Conservation (phyloP, 2,329 filamentous ascomycete species). For the Colletotrichum filicis region DNA sequence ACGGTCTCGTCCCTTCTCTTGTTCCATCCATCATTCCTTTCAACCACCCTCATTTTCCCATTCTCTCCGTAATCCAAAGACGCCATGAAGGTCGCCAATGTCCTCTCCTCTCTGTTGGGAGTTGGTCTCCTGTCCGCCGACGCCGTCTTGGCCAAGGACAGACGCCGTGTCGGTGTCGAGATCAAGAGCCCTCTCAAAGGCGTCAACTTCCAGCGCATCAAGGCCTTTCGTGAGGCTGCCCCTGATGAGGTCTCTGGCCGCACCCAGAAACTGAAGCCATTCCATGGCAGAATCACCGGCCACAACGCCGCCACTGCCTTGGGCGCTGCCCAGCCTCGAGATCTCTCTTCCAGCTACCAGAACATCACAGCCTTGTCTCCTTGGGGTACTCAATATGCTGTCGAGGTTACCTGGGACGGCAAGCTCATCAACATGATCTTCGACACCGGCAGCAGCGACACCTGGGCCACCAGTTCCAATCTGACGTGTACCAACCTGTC, state of each 20-base stretch:
- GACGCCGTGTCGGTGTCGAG: conserved; percentile 36
- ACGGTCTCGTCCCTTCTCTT: neutral
- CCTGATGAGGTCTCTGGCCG: conserved; percentile 43
- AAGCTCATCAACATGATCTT: conserved; percentile 54
- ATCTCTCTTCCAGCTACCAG: conserved; percentile 41
- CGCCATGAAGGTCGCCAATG: conserved; percentile 26
- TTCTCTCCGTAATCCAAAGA: neutral
- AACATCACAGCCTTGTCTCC: conserved; percentile 51
- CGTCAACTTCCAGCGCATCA: conserved; percentile 49
- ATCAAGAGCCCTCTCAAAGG: conserved; percentile 50
- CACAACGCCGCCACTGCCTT: conserved; percentile 46
- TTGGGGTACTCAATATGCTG: conserved; percentile 55
- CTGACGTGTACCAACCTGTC: conserved; percentile 55
- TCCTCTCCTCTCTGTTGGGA: conserved; percentile 22
- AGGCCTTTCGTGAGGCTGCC: conserved; percentile 40
- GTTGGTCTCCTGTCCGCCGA: conserved; percentile 4
- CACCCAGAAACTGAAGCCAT: conserved; percentile 47
- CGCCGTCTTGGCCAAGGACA: conserved; percentile 18
- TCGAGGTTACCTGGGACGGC: conserved; percentile 53
- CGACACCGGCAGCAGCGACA: conserved; percentile 64
- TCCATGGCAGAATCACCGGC: conserved; percentile 40
- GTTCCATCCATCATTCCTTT: conserved; percentile 17
- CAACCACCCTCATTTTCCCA: conserved; percentile 5
- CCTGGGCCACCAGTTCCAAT: conserved; percentile 55
- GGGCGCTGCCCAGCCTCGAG: conserved; percentile 28